Conservation (phyloP, 2,329 filamentous ascomycete species). For the Bertia moriformis region DNA sequence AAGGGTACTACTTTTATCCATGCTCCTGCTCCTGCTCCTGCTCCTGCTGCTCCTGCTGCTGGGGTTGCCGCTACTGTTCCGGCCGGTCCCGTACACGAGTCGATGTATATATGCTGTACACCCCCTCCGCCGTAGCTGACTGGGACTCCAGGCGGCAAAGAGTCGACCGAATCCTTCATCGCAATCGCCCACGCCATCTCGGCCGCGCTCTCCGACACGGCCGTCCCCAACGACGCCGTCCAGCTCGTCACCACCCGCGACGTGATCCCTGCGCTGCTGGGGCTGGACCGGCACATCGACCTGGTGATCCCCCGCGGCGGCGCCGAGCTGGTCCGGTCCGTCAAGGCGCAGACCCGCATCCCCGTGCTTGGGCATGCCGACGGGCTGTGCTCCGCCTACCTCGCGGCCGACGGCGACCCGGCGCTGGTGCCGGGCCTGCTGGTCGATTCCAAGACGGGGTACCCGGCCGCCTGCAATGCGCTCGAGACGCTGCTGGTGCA, state of each 20-base stretch:
- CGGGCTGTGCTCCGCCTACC: slow-evolving; percentile 75
- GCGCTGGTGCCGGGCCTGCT: slow-evolving; percentile 62
- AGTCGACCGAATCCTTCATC: slow-evolving; percentile 87
- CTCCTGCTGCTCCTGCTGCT: too few species aligned
- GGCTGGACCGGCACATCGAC: slow-evolving; percentile 76
- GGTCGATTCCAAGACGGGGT: slow-evolving; percentile 83
- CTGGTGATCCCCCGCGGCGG: slow-evolving; percentile 85
- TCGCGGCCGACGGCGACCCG: slow-evolving; percentile 64
- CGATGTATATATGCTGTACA: background rate
- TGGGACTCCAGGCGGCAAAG: slow-evolving; percentile 60
- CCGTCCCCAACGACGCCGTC: slow-evolving; percentile 72
- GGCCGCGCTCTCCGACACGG: slow-evolving; percentile 53
- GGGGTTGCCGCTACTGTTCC: background rate
- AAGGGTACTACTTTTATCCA: slow-evolving; percentile 49
- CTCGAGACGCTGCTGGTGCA: slow-evolving; percentile 86
- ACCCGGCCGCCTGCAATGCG: slow-evolving; percentile 89
- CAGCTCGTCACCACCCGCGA: slow-evolving; percentile 91
- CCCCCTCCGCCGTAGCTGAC: background rate
- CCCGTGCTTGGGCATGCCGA: slow-evolving; percentile 94
- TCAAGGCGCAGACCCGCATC: slow-evolving; percentile 83
- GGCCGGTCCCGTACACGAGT: background rate
- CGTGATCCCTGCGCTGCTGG: slow-evolving; percentile 74
- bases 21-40: background rate
- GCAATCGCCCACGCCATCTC: slow-evolving; percentile 81
- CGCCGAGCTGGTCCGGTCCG: slow-evolving; percentile 78